Evolutionary conservation across 805 yeast genomes (phyloP), one percentile per base, ranked within the genome.

Genomic region (Sungouiozyma intestinalis): DNA sequence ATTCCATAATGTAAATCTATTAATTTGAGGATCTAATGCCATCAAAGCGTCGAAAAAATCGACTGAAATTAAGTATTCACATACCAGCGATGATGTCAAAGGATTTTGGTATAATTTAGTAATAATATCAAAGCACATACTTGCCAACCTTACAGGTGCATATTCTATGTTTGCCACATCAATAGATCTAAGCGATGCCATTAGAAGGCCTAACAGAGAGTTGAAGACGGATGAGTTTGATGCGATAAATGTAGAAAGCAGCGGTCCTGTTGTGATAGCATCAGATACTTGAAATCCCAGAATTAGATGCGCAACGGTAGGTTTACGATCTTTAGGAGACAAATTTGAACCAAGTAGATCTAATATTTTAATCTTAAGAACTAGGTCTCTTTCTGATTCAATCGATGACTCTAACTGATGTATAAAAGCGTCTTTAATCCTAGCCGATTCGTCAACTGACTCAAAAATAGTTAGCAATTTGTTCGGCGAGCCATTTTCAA

Each of bases 371-470:
- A 76, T 55, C 53, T 86, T 85, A 13, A 77, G 54, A 4, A 62
- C 64, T 29, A 79, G 58, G 15, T 64, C 63, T 5, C 66, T 62
- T 6, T 65, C 58, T n/a, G 54, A 49, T 1, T 62, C 60, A 33
- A 71, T 66, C 6, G 67, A 66, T 4, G 75, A 51, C 36, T 74
- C 79, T 17, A 81, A 52, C 53, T 85, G 94, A 34, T 76, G 73
- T 35, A 85, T 77, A 45, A 87, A 78, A 0, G 86, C 77, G 50
- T 74, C 75, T 45, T 82, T 75, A 33, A 90, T 82, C 48, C 88
- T 71, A 2, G 72, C 65, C 0, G 94, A 77, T 50, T 88, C 96
- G 49, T 85, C 85, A 27, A 83, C 75, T 14, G 87, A 80, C 51
- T 80, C 82, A 41, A 83, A 71, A 33, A 84, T 70, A 0, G 85